Evolutionary conservation across 257 asterid species (phyloP), one percentile per base, ranked within the genome.

Genomic region (Euphrasia confusa): DNA sequence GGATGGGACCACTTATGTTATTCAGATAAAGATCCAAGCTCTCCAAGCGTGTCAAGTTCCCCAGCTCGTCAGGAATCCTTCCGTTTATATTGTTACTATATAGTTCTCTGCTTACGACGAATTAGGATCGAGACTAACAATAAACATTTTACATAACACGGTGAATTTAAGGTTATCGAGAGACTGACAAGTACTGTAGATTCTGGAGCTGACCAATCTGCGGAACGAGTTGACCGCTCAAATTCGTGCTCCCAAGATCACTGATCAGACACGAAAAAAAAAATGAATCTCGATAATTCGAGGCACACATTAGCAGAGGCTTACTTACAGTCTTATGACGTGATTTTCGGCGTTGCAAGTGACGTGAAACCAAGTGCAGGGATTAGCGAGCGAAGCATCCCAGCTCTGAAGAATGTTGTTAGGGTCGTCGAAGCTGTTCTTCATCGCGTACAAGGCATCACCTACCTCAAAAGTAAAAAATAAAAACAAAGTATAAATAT

Each of bases 21-120:
- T 91, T 91, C 69, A 80, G 77, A 79, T 91, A 91, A 76, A 91
- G 98, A 88, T 91, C 98, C 88, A 91, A 88, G 75, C 96, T 88
- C 77, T 86, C 95, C 85, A 91, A 78, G 75, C 73, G 79, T 69
- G 95, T 81, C 67, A 91, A 79, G 85, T 84, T 88, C 66, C 97
- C 95, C 26, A 91, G 82, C 73, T 91, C 98, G 59, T 26, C 73
- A 27, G 98, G 98, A 71, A 91, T 67, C 60, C 66, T 77, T 74
- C 98, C 98, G 21, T 76, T 81, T 67, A 91, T 85, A 71, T 80
- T 81, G 77, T 88, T 91, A 72, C 94, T 87, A 56, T 90, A 90
- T 44, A 90, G 95, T 72, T 90, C 95, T 87, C 97, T 90, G 88
- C 40, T 35, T 10, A 1, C 10, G 8, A 35, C 40, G 1, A 35